These are phyloP conservation scores for Baorangia bicolor DNA, from an alignment of 768 basidiomycete species.

Conservation along the genomic window DNA sequence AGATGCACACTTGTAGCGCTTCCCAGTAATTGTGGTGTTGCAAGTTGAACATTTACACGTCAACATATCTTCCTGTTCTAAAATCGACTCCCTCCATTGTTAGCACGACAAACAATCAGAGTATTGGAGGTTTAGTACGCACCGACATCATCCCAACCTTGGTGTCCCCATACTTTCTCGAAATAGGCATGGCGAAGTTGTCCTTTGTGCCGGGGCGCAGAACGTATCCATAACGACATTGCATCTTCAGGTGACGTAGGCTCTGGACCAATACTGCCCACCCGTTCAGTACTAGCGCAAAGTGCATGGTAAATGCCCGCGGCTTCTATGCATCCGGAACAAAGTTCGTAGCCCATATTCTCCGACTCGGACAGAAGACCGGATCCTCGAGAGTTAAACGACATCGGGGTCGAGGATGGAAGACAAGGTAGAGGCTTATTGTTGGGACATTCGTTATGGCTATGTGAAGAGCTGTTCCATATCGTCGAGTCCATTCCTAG, in stretches of 20 bases:
- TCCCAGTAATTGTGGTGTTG: constrained; percentile 51
- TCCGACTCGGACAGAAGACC: constrained; percentile 3
- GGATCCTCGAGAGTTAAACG: constrained; percentile 4
- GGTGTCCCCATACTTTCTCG: constrained; percentile 82
- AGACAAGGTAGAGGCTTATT: constrained; percentile 49
- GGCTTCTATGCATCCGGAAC: constrained; percentile 72
- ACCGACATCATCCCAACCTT: constrained; percentile 91
- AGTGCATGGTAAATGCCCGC: constrained; percentile 79
- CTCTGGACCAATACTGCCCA: constrained; percentile 26
- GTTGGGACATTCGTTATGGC: constrained; percentile 17
- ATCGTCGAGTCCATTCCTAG: constrained; percentile 20
- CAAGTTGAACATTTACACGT: constrained; percentile 82
- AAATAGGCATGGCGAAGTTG: constrained; percentile 80
- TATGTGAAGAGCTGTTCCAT: constrained; percentile 10
- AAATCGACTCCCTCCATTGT: constrained; percentile 21
- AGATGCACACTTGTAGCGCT: constrained; percentile 82
- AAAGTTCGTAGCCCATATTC: constrained; percentile 75
- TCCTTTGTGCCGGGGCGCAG: constrained; percentile 71
- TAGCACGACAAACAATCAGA: background rate
- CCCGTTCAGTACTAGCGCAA: constrained; percentile 44
- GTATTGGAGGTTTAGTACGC: constrained; percentile 31
- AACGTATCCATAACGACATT: constrained; percentile 58
- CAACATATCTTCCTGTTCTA: constrained; percentile 70
- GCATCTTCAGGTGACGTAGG: constrained; percentile 57
- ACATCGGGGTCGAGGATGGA: constrained; percentile 30